Base-by-base conservation (phyloP, 495 filamentous ascomycete species). In the Parachaetomium inaequale region DNA sequence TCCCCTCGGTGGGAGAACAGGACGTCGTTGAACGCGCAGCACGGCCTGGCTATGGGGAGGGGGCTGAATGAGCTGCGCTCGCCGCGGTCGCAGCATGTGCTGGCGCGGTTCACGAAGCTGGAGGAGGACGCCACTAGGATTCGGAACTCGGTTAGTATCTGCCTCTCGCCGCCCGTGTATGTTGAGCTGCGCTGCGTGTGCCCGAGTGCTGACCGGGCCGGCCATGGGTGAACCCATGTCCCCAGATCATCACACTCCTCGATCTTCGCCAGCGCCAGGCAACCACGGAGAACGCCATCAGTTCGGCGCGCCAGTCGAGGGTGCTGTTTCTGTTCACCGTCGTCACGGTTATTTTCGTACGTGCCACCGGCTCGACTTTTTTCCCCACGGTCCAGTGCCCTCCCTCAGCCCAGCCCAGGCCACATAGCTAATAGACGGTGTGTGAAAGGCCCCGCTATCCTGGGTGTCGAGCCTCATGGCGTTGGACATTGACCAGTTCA, bases 241-340 rank as follows among this genome's bases (percentile, higher is more conserved):
- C 6, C 25, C 25, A 59, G 57, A 59, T 59, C 21, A 59, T 51
- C 6, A 59, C 57, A 3, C 57, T 59, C 8, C 57, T 59, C n/a
- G 43, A 50, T 15, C 21, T 59, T 3, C 23, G 57, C 6, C 57
- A 59, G 31, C 43, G 57, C 14, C 57, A 51, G 21, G 57, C 45
- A 5, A 51, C 26, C 17, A 59, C 45, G 1, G 57, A 59, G 21
- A 59, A 38, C 32, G 57, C 46, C 28, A 34, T 59, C 43, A 51
- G 43, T 43, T 50, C 57, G 5, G 57, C 14, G 19, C 14, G 12
- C 19, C 57, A 59, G 29, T 59, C 57, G 15, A 38, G 51, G n/a
- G 32, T 51, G 7, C 57, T 59, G 2, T 59, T 51, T 11, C n/a
- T 59, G 11, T 51, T 59, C 14, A 36, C 57, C 14, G 43, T 15